These are phyloP conservation scores for Candida rishiriensis DNA, from an alignment of 805 yeast genomes.

Conservation along the genomic window DNA sequence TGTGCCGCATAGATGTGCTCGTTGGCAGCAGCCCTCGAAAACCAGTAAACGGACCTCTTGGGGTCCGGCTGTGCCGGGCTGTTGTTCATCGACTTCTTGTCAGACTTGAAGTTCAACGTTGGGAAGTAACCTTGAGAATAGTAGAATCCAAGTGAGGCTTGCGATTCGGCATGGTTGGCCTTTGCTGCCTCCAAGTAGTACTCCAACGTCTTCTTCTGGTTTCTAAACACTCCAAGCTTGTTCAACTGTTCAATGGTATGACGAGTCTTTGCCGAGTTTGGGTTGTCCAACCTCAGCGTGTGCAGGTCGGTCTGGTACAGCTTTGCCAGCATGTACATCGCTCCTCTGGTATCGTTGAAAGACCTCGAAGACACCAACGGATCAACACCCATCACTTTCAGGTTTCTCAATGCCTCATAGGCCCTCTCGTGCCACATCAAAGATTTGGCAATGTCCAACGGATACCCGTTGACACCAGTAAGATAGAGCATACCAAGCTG, in stretches of 20 bases:
- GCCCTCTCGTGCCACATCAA: conserved; percentile 27
- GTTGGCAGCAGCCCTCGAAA: conserved; percentile 58
- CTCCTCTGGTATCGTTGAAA: conserved; percentile 30
- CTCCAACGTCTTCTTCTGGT: conserved; percentile 41
- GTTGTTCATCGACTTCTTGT: conserved; percentile 23
- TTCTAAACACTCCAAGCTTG: conserved; percentile 26
- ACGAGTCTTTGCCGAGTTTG: conserved; percentile 25
- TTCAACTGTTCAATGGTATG: conserved; percentile 32
- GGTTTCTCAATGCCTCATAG: conserved; percentile 19
- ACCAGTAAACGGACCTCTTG: conserved; percentile 66
- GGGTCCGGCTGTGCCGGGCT: conserved; percentile 41
- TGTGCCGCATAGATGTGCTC: conserved; percentile 67
- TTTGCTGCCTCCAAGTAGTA: conserved; percentile 57
- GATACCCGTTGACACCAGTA: conserved; percentile 32
- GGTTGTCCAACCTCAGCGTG: conserved; percentile 24
- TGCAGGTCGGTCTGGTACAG: conserved; percentile 32
- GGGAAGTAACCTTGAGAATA: conserved; percentile 60
- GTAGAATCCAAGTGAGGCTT: conserved; percentile 64
- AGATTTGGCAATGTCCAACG: conserved; percentile 24
- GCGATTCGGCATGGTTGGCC: conserved; percentile 60
- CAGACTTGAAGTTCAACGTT: conserved; percentile 28
- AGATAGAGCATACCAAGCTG: conserved; percentile 64
- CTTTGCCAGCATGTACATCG: conserved; percentile 32
- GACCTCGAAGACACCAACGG: conserved; percentile 31
- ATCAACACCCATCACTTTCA: conserved; percentile 27